Base-by-base conservation (phyloP, 768 basidiomycete species). In the Trametopsis cervina region DNA sequence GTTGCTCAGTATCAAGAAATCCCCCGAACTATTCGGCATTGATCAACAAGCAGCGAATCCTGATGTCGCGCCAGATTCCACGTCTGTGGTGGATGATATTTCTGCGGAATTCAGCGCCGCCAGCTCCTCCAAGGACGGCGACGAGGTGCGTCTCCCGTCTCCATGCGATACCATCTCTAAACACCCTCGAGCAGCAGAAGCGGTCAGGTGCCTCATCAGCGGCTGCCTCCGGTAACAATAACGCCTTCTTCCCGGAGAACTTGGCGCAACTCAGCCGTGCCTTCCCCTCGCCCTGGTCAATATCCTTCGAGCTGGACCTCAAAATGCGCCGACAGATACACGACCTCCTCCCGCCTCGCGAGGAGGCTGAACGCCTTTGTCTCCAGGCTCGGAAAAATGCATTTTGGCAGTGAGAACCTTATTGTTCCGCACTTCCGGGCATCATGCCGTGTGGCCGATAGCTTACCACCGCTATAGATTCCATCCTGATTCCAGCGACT, bases 201-300 rank as follows among this genome's bases (percentile, higher is more conserved):
- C 49, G 7, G n/a, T n/a, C 27, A 39, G 26, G 20, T 15, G 15
- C 29, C 7, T 40, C 49, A 38, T 13, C 39, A 38, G 17, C 10
- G n/a, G 5, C 15, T 13, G 40, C 24, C 25, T 39, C 21, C 15
- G 23, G 27, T 17, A 40, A 39, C 7, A 12, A 38, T 37, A 15
- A n/a, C 11, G 40, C 6, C 25, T 6, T 22, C 3, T 35, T 63
- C 20, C 60, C 63, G 2, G 57, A 63, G 18, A 76, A 80, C 52
- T 69, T 83, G 37, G 65, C 79, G 22, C 73, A 77, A 54, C 71
- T 87, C 44, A 81, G 81, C 57, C 70, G 78, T 43, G 76, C 80
- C 0, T 87, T 85, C 54, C 84, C 84, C 1, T 83, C 83, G 43
- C 81, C 81, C 0, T 83, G 81, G 78, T 68, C 75, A 12, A 73